Conservation (phyloP, 192 early-diverging fungal genomes). For the Polychytrium aggregatum region DNA sequence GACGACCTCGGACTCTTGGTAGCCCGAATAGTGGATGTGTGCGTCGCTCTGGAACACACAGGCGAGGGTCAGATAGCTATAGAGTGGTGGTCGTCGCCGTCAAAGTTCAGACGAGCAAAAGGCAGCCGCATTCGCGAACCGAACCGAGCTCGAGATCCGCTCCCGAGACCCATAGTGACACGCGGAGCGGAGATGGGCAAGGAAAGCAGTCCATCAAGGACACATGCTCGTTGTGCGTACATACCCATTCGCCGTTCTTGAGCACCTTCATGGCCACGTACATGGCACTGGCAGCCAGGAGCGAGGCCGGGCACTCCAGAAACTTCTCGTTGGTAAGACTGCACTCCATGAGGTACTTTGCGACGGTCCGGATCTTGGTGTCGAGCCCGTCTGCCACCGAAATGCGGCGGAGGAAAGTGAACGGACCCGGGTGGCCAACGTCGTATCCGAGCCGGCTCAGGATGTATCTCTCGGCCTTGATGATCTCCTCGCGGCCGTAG, state of each 20-base stretch:
- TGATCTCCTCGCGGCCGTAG: conserved; percentile 57
- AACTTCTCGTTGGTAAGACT: conserved; percentile 76
- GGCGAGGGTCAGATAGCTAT: too few relatives aligned
- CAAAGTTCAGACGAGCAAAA: too few relatives aligned
- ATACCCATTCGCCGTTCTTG: conserved; percentile 60
- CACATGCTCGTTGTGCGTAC: too few relatives aligned
- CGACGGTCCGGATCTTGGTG: conserved; percentile 2
- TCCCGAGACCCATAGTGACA: too few relatives aligned
- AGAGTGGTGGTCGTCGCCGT: too few relatives aligned
- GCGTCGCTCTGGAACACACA: too few relatives aligned
- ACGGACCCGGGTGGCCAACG: conserved; percentile 66
- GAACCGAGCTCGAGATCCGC: too few relatives aligned
- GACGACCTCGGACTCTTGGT: too few relatives aligned
- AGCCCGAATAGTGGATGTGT: too few relatives aligned
- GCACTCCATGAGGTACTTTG: conserved; percentile 34
- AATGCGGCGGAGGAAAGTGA: conserved; percentile 69
- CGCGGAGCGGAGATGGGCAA: too few relatives aligned
- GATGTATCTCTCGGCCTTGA: conserved; percentile 76
- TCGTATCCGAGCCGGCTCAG: conserved; percentile 64
- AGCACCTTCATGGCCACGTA: conserved; percentile 80
- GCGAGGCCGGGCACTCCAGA: conserved; percentile 55
- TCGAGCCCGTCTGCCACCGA: conserved; percentile 47
- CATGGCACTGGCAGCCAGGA: conserved; percentile 66
- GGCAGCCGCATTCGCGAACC: too few relatives aligned
- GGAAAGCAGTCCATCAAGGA: too few relatives aligned